Conservation (phyloP, 129 eudicot species). For the Lactuca sativa region DNA sequence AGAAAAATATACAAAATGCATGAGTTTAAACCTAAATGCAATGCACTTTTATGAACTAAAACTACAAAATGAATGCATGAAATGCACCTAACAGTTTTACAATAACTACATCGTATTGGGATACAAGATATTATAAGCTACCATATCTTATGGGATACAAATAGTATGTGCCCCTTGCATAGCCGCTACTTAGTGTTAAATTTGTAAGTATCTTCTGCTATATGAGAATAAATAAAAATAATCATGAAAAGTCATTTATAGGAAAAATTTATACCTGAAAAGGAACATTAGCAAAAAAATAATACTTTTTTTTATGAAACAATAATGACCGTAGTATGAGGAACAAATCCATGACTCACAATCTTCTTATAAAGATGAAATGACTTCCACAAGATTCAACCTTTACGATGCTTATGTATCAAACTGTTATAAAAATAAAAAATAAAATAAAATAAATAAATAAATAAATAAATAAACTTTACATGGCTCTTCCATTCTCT, state of each 20-base stretch:
- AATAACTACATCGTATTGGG: slow-evolving; percentile 66
- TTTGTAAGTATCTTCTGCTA: background rate
- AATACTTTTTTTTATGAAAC: slow-evolving; percentile 36
- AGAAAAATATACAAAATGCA: too few relatives aligned
- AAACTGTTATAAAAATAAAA: too few relatives aligned
- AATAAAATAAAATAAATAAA: too few relatives aligned
- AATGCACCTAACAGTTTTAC: too few relatives aligned
- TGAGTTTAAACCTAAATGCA: too few relatives aligned
- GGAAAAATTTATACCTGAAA: slow-evolving; percentile 43
- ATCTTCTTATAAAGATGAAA: too few relatives aligned
- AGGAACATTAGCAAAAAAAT: slow-evolving; percentile 62
- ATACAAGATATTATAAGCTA: slow-evolving; percentile 64
- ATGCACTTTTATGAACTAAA: too few relatives aligned
- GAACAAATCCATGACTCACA: slow-evolving; percentile 52
- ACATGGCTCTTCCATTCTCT: too few relatives aligned
- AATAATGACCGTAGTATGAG: background rate
- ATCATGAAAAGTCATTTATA: background rate
- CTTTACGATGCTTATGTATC: too few relatives aligned
- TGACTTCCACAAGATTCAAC: too few relatives aligned
- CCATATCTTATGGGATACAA: slow-evolving; percentile 66
- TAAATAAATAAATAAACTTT: too few relatives aligned
- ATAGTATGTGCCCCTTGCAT: slow-evolving; percentile 64
- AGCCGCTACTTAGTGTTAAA: slow-evolving; percentile 59
- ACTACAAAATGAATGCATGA: too few relatives aligned
- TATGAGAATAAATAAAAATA: slow-evolving; percentile 2